These are phyloP conservation scores for Beauveria brongniartii DNA, from an alignment of 2,329 filamentous ascomycete genomes.

Conservation along the genomic window DNA sequence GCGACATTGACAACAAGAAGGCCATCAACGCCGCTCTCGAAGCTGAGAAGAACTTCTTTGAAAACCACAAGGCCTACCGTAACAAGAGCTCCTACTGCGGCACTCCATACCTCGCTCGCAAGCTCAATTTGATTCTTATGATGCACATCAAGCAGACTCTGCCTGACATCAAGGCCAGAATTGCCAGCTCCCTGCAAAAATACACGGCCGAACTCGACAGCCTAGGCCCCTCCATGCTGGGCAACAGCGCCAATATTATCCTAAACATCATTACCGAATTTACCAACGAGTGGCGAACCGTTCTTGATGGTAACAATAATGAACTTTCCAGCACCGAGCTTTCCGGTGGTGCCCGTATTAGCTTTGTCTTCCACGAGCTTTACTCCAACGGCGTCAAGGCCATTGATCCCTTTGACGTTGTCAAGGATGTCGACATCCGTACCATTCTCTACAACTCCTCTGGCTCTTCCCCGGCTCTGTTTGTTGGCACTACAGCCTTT, in stretches of 20 bases:
- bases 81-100: slow-evolving; percentile 99
- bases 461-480: slow-evolving; percentile 92
- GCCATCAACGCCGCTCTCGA: slow-evolving; percentile 85
- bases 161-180: slow-evolving; percentile 95
- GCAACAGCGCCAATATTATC: slow-evolving; percentile 92
- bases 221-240: slow-evolving; percentile 88
- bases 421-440: slow-evolving; percentile 96
- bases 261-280: slow-evolving; percentile 99
- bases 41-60: slow-evolving; percentile 93
- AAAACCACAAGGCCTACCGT: slow-evolving; percentile 95
- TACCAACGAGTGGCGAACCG: slow-evolving; percentile 92
- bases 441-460: slow-evolving; percentile 98
- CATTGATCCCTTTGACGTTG: slow-evolving; percentile 91
- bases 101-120: slow-evolving; percentile 91
- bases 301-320: slow-evolving; percentile 92
- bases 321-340: slow-evolving; percentile 91
- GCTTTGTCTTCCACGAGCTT: slow-evolving; percentile 97
- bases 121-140: slow-evolving; percentile 98
- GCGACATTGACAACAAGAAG: slow-evolving; percentile 98
- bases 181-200: slow-evolving; percentile 87
- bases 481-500: slow-evolving; percentile 96
- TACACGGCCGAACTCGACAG: slow-evolving; percentile 74
- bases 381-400: slow-evolving; percentile 98
- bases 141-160: slow-evolving; percentile 99
- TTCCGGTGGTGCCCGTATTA: slow-evolving; percentile 94